These are phyloP conservation scores for Rosa chinensis DNA, from an alignment of 306 rosid genomes.

Conservation along the genomic window DNA sequence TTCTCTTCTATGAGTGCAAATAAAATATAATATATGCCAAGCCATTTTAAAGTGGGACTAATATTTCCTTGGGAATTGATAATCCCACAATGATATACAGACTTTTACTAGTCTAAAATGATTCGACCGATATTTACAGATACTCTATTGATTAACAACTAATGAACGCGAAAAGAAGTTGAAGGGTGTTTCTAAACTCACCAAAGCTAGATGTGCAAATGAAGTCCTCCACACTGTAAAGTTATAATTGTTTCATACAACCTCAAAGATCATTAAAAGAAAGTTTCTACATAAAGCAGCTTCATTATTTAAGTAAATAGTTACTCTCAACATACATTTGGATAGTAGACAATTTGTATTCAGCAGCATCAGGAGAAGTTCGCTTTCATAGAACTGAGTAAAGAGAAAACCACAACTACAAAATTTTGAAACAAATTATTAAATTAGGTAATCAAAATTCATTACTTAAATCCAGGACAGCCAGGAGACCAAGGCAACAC, in stretches of 20 bases:
- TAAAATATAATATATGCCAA: not conserved
- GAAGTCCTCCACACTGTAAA: slow-evolving; percentile 84
- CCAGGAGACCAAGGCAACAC: not conserved
- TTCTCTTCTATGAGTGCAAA: not conserved
- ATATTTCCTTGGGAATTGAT: not conserved
- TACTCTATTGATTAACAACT: not conserved
- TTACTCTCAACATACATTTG: slow-evolving; percentile 47
- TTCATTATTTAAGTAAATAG: slow-evolving; percentile 1
- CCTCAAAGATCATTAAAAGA: slow-evolving; percentile 16
- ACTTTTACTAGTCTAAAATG: not conserved
- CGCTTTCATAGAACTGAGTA: slow-evolving; percentile 51
- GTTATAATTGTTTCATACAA: slow-evolving; percentile 12
- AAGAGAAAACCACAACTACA: slow-evolving; percentile 93
- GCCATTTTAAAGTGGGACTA: not conserved
- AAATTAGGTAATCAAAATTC: not conserved
- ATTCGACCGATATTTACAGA: not conserved
- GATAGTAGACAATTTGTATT: slow-evolving; percentile 32
- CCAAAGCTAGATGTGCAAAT: slow-evolving; percentile 83
- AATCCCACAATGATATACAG: not conserved
- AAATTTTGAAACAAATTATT: slow-evolving; percentile 22
- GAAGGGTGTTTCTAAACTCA: slow-evolving; percentile 80
- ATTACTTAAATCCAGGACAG: not conserved
- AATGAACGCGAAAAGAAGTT: slow-evolving; percentile 64
- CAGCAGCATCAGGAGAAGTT: slow-evolving; percentile 31
- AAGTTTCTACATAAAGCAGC: slow-evolving; percentile 2